Base-by-base conservation (phyloP, 2,329 filamentous ascomycete genomes). In the Emmonsiellopsis sp. region DNA sequence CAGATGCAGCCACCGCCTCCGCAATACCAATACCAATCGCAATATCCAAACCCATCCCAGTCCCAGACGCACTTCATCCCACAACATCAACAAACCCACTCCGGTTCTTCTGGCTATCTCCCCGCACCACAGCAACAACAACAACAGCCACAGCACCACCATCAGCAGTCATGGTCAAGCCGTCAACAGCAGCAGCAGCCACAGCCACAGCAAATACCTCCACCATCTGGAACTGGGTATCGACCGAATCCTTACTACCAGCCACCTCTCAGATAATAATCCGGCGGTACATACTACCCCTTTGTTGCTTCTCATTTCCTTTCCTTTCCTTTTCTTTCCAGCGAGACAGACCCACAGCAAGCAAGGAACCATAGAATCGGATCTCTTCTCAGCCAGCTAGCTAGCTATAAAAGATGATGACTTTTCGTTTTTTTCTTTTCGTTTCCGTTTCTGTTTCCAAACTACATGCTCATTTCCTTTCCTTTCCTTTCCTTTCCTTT, bases 11-110 rank as follows among this genome's bases (percentile, higher is more conserved):
- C 57, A 27, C 48, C 48, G 48, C n/a, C 36, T 8, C 68, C 70
- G 1, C 68, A 70, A 56, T 70, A 66, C 56, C 70, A 66, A 56
- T 67, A 65, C 42, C 65, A 61, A n/a, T 50, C 9, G 3, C 45
- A 14, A n/a, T 10, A 53, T 53, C 27, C 57, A 58, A 13, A 48
- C 5, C 21, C 21, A 5, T 27, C 21, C 21, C 21, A 27, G 21
- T 27, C 21, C 5, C 21, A 27, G 21, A 27, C 21, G 21, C 21
- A 27, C 21, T 27, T 27, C 60, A 49, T 48, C 14, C 53, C 56
- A 21, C 49, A 57, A 37, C 56, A 60, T 32, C 58, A 60, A 36
- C 48, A 56, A 33, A 31, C 17, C 40, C 48, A 56, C 42, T n/a
- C 17, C 40, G 32, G 40, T 27, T 32, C 48, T 6, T 6, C 36